Evolutionary conservation across 768 basidiomycete genomes (phyloP).

Genomic region (Tephrocybe sp.): DNA sequence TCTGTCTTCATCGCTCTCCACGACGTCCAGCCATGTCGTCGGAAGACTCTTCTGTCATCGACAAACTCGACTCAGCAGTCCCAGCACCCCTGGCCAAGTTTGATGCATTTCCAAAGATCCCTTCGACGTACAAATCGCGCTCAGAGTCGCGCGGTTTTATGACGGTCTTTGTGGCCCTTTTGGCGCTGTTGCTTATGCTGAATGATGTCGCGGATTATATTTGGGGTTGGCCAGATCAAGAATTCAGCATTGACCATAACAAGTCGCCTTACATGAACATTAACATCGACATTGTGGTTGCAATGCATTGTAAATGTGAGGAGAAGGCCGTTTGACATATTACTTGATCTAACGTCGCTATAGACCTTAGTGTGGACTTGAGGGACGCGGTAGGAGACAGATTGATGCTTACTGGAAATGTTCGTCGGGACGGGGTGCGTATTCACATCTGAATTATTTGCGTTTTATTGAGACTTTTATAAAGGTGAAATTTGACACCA

Average conservation of each 20-base stretch:
- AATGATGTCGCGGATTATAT: conserved; percentile 91
- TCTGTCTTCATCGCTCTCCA: background rate
- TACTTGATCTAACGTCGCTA: background rate
- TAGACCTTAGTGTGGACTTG: conserved; percentile 85
- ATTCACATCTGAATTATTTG: background rate
- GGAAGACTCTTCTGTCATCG: conserved; percentile 42
- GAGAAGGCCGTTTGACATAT: conserved; percentile 13
- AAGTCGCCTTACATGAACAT: conserved; percentile 65
- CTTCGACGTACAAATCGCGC: conserved; percentile 75
- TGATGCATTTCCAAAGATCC: conserved; percentile 87
- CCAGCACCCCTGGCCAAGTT: conserved; percentile 68
- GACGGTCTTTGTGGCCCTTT: conserved; percentile 64
- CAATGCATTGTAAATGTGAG: conserved; percentile 92
- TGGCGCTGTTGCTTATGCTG: conserved; percentile 73
- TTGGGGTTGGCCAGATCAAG: conserved; percentile 90
- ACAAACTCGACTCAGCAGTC: conserved; percentile 61
- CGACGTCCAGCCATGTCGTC: conserved; percentile 13
- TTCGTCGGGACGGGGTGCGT: conserved; percentile 83
- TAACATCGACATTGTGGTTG: conserved; percentile 90
- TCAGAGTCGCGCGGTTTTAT: conserved; percentile 80
- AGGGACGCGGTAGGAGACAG: conserved; percentile 94
- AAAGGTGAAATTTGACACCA: conserved; percentile 76
- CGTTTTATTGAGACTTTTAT: background rate
- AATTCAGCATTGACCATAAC: conserved; percentile 81
- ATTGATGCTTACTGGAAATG: conserved; percentile 71